Percentiles rank a stretch among this genome's conserved stretches.
Conservation (phyloP, 805 yeast genomes). For the Metschnikowia anglica region DNA sequence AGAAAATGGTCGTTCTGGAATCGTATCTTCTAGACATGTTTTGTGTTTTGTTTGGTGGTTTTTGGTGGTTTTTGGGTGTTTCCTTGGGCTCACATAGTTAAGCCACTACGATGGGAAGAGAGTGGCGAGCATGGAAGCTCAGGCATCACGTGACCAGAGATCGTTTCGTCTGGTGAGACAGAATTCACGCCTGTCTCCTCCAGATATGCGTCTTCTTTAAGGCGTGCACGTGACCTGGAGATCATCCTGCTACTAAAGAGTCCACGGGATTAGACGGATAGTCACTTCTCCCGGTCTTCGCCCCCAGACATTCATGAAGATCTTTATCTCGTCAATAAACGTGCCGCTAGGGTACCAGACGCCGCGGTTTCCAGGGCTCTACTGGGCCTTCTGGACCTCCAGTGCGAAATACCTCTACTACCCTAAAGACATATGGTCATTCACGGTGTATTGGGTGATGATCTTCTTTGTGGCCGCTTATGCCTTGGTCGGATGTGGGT, state of each 20-base stretch:
- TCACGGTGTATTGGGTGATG: slow-evolving; percentile 79
- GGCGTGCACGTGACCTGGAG: too few relatives aligned
- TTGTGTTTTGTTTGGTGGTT: neutral
- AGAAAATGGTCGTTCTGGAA: slow-evolving; percentile 96
- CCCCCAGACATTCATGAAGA: slow-evolving; percentile 19
- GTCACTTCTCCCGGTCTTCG: neutral
- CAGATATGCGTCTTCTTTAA: too few relatives aligned
- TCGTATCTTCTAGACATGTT: slow-evolving; percentile 94
- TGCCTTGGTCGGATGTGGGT: slow-evolving; percentile 60
- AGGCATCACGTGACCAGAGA: slow-evolving; percentile 2
- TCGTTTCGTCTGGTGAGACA: neutral
- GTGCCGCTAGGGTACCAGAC: slow-evolving; percentile 79
- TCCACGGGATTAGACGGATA: too few relatives aligned
- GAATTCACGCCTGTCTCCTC: neutral
- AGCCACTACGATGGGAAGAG: too few relatives aligned
- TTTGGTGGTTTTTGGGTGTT: neutral
- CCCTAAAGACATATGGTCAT: slow-evolving; percentile 72
- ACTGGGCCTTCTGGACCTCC: slow-evolving; percentile 60
- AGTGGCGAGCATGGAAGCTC: too few relatives aligned
- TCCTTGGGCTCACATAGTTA: too few relatives aligned
- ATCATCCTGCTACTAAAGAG: too few relatives aligned
- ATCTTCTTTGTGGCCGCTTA: slow-evolving; percentile 66
- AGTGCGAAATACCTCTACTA: slow-evolving; percentile 62
- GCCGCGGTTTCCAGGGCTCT: slow-evolving; percentile 79
- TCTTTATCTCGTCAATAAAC: slow-evolving; percentile 45